Percentiles rank a stretch among this genome's conserved stretches.
Evolutionary conservation across 495 filamentous ascomycete genomes (phyloP).

Genomic region (Aspergillus bridgeri): DNA sequence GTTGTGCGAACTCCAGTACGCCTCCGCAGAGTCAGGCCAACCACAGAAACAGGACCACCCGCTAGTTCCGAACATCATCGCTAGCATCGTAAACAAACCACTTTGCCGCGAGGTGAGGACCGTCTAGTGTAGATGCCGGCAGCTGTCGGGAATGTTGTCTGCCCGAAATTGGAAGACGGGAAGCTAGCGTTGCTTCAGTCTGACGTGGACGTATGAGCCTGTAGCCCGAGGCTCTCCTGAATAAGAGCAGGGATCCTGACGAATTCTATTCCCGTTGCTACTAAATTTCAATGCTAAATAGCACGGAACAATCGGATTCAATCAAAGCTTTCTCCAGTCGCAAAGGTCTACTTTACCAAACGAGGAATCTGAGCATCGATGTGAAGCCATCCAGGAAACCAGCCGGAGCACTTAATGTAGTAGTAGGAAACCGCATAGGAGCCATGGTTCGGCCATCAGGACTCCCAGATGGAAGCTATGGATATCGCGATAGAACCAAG

Average conservation of each 20-base stretch:
- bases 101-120: background rate
- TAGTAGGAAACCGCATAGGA: background rate
- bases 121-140: background rate
- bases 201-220: background rate
- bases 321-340: background rate
- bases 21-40: background rate
- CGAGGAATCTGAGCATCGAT: background rate
- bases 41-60: background rate
- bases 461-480: background rate
- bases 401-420: background rate
- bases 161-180: background rate
- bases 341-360: background rate
- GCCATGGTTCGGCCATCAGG: background rate
- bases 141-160: background rate
- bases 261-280: background rate
- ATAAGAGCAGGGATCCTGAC: background rate
- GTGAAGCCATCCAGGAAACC: background rate
- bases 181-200: background rate
- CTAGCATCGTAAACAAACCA: background rate
- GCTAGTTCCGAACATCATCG: conserved; percentile 2
- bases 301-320: background rate
- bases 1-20: conserved; percentile 3
- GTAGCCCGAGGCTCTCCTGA: background rate
- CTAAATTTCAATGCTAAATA: background rate
- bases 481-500: background rate